Base-by-base conservation (phyloP, 495 filamentous ascomycete genomes). In the Platismatia glauca region DNA sequence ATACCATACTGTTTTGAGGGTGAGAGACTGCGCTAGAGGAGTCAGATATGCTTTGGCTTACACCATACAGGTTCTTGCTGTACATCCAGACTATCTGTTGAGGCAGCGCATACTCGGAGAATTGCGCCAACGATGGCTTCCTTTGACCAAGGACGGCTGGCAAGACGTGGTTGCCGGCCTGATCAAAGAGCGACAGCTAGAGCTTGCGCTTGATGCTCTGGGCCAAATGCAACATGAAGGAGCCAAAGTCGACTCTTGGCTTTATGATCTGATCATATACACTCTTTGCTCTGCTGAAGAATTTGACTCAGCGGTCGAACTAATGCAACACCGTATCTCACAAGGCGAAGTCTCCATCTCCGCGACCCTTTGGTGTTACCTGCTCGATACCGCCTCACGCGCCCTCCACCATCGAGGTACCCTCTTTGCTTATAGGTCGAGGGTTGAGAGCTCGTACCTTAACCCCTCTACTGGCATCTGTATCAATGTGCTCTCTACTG, bases 1-100 rank as follows among this genome's bases (percentile, higher is more conserved):
- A 4, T 90, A 89, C 65, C 86, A 94, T 72, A 80, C 80, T 64
- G 81, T 86, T 20, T 72, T 97, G 50, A 84, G 86, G 77, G 89
- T 87, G 73, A 59, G 77, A 66, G 46, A 41, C 60, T 7, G 43
- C 31, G 3, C 11, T 18, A 7, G 24, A 50, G 58, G 34, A 44
- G 6, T 4, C 22, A 41, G 27, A 48, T 41, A 39, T 48, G 52
- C 61, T 62, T 63, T 61, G 63, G 65, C 64, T 69, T n/a, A 57
- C 52, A 18, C 57, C 31, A 24, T 66, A 35, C 58, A 91, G 84
- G 83, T 83, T 8, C 82, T 92, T 29, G 84, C 90, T 18, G 83
- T 95, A 29, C 91, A 96, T 71, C 91, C 93, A 1, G 86, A 97
- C 72, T 91, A 94, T 65, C 50, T 91, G 2, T 77, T 91, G 15